Evolutionary conservation across 306 rosid species (phyloP).

Genomic region (Trifolium fragiferum): DNA sequence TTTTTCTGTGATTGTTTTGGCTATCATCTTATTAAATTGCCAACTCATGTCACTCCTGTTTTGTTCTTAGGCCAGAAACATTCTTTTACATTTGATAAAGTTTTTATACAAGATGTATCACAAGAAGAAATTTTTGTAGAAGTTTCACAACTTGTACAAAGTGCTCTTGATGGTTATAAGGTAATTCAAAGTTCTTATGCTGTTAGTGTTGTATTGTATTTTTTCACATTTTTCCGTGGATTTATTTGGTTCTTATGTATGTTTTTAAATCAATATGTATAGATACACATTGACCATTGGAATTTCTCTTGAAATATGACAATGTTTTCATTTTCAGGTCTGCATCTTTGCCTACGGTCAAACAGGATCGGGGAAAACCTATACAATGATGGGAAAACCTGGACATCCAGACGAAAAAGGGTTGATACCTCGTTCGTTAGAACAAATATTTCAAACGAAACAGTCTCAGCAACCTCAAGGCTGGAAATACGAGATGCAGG

Average conservation of each 20-base stretch:
- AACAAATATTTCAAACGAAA: slow-evolving; percentile 85
- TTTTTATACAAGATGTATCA: slow-evolving; percentile 74
- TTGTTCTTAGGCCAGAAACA: slow-evolving; percentile 81
- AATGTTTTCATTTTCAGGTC: slow-evolving; percentile 64
- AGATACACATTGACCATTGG: not conserved
- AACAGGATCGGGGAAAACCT: slow-evolving; percentile 97
- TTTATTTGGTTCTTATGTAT: not conserved
- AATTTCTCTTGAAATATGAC: slow-evolving; percentile 27
- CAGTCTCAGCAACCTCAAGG: slow-evolving; percentile 85
- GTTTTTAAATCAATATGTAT: not conserved
- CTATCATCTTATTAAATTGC: slow-evolving; percentile 16
- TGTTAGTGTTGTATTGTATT: not conserved
- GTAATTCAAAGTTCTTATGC: slow-evolving; percentile 46
- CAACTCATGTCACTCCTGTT: slow-evolving; percentile 42
- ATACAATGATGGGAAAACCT: slow-evolving; percentile 98
- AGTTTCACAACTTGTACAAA: slow-evolving; percentile 97
- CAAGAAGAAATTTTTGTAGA: slow-evolving; percentile 93
- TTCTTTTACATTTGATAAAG: slow-evolving; percentile 88
- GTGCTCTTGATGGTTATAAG: slow-evolving; percentile 99
- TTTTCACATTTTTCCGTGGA: not conserved
- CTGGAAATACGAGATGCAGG: slow-evolving; percentile 99
- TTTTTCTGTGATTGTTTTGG: slow-evolving; percentile 27
- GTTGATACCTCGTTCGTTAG: slow-evolving; percentile 88
- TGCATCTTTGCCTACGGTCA: slow-evolving; percentile 99
- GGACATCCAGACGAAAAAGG: slow-evolving; percentile 83